Conservation (phyloP, 495 filamentous ascomycete genomes). For the Ramalina peruviana region DNA sequence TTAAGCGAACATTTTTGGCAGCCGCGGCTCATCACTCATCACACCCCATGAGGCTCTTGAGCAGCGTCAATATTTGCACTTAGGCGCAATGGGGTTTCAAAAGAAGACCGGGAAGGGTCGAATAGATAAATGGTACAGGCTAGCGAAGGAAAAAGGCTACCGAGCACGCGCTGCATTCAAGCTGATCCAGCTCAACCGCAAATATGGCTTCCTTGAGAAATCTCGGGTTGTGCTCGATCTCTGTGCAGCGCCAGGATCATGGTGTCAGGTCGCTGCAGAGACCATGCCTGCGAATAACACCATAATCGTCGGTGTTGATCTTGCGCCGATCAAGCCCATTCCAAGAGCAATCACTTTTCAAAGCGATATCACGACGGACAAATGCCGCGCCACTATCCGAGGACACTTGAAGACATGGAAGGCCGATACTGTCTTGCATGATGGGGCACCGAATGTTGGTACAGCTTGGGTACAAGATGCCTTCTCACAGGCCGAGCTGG, state of each 20-base stretch:
- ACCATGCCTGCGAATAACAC: constrained; percentile 71
- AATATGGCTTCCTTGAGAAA: constrained; percentile 94
- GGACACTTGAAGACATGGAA: constrained; percentile 94
- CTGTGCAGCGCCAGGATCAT: constrained; percentile 93
- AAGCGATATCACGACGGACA: constrained; percentile 94
- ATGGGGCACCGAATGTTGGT: constrained; percentile 96
- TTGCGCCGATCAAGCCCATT: constrained; percentile 91
- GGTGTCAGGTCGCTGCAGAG: constrained; percentile 97
- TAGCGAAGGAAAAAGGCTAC: constrained; percentile 98
- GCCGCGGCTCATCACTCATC: neutral
- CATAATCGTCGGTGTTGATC: constrained; percentile 88
- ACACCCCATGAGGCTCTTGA: neutral
- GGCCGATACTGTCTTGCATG: constrained; percentile 92
- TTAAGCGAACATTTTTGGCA: neutral
- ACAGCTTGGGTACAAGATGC: constrained; percentile 97
- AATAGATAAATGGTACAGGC: constrained; percentile 93
- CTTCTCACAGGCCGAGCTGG: constrained; percentile 94
- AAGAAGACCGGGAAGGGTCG: constrained; percentile 99
- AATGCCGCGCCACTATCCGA: constrained; percentile 83
- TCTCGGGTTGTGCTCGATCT: constrained; percentile 93
- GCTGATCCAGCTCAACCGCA: constrained; percentile 95
- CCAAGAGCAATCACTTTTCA: constrained; percentile 89
- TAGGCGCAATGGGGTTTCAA: constrained; percentile 72
- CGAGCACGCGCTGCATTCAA: constrained; percentile 95
- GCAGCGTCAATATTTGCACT: too few species aligned